Evolutionary conservation across 148 eudicot species (phyloP), one percentile per base, ranked within the genome.

Genomic region (Euryodendron excelsum): DNA sequence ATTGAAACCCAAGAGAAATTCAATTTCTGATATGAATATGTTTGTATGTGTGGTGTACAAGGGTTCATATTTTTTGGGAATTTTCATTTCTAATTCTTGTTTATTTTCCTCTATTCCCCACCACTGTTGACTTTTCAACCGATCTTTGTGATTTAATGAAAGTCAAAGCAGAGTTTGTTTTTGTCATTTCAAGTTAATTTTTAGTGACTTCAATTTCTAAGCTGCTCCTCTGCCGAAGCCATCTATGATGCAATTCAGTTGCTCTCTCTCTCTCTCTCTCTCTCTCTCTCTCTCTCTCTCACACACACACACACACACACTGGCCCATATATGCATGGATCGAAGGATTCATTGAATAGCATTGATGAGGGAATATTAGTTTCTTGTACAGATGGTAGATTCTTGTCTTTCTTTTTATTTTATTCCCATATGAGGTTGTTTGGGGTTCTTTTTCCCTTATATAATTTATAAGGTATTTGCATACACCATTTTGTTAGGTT

Each of bases 391-490:
- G 27, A 55, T 53, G 33, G 18, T 75, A 76, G 44, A 63, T 44
- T 76, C 70, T 61, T 30, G 66, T 74, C 50, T 74, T 75, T 58
- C 12, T n/a, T 73, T 20, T 52, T 3, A 52, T 71, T 53, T 15
- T 64, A 64, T 31, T 14, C 8, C 1, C 4, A 64, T 14, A 34
- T 14, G 13, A 64, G 1, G 0, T 14, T 33, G 18, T 33, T 64
- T 59, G 4, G 28, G 28, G 4, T 21, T 25, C 3, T 59, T 23
- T 59, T 59, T 23, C 15, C 11, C 27, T 59, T 5, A 21, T 59
- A 25, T 59, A n/a, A n/a, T 41, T 41, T 41, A 41, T 41, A 41
- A 41, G 45, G 45, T 5, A 41, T 41, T 41, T 41, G 9, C 45
- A 41, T 5, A 4, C 8, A 4, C 8, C 5, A 2, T 41, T 41